phyloP scores from a whole-genome alignment of 2,329 filamentous ascomycete species.

The Talaromyces sp. region DNA sequence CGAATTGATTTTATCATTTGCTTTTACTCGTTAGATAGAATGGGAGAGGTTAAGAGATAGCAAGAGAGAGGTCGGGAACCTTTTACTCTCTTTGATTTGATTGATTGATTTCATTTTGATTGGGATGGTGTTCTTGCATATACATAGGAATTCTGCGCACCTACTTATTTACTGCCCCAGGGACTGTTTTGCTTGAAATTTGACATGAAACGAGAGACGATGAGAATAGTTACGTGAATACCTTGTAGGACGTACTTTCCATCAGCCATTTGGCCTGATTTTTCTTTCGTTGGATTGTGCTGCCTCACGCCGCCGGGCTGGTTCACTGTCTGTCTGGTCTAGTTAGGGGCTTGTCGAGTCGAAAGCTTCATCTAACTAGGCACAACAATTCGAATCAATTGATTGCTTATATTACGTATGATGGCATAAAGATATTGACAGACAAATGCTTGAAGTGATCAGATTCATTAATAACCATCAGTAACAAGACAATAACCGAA shows the following conservation, averaged over 20 bases:
- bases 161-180: not conserved
- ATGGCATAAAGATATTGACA: not conserved
- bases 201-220: not conserved
- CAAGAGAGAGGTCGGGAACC: constrained; percentile 2
- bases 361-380: not conserved
- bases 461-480: not conserved
- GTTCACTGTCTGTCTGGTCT: too few species aligned
- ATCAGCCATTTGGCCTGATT: too few species aligned
- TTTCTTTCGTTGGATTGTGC: too few species aligned
- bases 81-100: not conserved
- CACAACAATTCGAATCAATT: too few species aligned
- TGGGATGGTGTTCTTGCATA: not conserved
- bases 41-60: not conserved
- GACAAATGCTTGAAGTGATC: not conserved
- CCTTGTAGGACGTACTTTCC: too few species aligned
- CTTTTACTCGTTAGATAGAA: not conserved
- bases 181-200: not conserved
- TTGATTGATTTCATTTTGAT: not conserved
- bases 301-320: too few species aligned
- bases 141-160: not conserved
- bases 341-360: not conserved
- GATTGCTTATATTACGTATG: not conserved
- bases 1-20: not conserved
- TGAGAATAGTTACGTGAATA: too few species aligned
- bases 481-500: not conserved